A percentile compares a stretch with the other conserved stretches of the same genome.
phyloP scores from a whole-genome alignment of 1,284 basidiomycete species.

The Anthracocystis setariae region DNA sequence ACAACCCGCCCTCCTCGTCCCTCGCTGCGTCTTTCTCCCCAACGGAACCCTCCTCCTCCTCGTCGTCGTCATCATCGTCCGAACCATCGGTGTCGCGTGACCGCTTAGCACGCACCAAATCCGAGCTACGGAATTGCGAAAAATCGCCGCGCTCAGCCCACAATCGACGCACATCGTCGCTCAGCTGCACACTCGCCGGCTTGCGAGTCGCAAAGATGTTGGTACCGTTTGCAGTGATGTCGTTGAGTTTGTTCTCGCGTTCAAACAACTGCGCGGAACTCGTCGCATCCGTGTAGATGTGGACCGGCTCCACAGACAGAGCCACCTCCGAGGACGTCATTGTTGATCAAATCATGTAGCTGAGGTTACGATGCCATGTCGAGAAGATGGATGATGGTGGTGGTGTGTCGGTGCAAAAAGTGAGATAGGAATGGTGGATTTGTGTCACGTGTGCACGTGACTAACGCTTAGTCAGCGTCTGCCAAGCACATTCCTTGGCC shows the following conservation, averaged over 20 bases:
- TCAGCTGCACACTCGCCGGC: conserved; percentile 13
- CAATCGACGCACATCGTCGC: conserved; percentile 39
- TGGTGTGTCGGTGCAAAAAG: no score
- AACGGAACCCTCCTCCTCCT: conserved; percentile 2
- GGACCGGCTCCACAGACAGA: conserved; percentile 30
- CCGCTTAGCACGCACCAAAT: conserved; percentile 4
- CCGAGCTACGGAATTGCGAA: conserved; percentile 25
- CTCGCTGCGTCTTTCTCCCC: neutral
- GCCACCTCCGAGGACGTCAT: no score
- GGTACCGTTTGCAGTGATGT: conserved; percentile 23
- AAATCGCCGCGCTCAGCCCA: conserved; percentile 63
- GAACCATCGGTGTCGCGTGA: neutral
- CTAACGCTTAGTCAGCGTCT: no score
- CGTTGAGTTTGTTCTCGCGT: conserved; percentile 25
- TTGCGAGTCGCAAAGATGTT: conserved; percentile 22
- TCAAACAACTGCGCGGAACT: conserved; percentile 13
- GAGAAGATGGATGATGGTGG: no score
- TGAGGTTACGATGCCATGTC: no score
- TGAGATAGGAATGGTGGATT: no score
- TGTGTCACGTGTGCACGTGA: no score
- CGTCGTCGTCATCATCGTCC: conserved; percentile 10
- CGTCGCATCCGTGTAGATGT: conserved; percentile 28
- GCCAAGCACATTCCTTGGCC: no score
- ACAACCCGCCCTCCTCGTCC: conserved; percentile 4
- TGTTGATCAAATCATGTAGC: no score